Evolutionary conservation across 2,329 filamentous ascomycete genomes (phyloP).

Genomic region (Cladosporium cucumerinum): DNA sequence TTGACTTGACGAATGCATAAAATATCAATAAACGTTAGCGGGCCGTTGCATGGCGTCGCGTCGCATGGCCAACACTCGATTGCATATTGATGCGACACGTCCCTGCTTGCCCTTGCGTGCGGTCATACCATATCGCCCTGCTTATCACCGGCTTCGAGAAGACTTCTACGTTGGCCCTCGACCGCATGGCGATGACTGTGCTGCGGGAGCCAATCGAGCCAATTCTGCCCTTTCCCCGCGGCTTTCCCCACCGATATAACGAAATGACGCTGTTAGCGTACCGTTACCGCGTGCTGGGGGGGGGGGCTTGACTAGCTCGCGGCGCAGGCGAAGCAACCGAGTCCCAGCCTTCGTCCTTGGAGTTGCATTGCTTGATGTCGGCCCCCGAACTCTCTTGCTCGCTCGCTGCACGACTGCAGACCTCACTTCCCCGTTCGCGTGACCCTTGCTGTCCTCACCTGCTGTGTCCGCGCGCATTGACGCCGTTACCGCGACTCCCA

Average conservation of each 20-base stretch:
- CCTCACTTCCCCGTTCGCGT: constrained; percentile 1
- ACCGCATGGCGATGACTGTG: background rate
- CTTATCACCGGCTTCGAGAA: background rate
- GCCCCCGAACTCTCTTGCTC: constrained; percentile 7
- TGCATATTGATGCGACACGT: background rate
- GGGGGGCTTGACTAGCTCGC: background rate
- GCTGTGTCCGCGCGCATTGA: background rate
- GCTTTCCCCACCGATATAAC: background rate
- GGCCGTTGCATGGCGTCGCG: background rate
- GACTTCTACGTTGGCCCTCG: background rate
- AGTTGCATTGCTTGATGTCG: constrained; percentile 2
- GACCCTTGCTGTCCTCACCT: background rate
- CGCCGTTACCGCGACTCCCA: background rate
- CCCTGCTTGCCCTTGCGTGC: background rate
- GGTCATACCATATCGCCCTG: background rate
- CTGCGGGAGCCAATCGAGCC: too few relatives aligned
- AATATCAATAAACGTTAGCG: background rate
- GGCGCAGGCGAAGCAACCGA: constrained; percentile 8
- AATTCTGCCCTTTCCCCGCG: background rate
- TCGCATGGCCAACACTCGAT: background rate
- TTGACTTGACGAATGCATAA: constrained; percentile 1
- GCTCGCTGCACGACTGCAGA: constrained; percentile 4
- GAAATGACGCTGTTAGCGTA: background rate
- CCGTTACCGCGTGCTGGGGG: background rate
- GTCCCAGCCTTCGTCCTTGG: background rate